Evolutionary conservation across 768 basidiomycete species (phyloP).

Genomic region (Leccinum imitatum): DNA sequence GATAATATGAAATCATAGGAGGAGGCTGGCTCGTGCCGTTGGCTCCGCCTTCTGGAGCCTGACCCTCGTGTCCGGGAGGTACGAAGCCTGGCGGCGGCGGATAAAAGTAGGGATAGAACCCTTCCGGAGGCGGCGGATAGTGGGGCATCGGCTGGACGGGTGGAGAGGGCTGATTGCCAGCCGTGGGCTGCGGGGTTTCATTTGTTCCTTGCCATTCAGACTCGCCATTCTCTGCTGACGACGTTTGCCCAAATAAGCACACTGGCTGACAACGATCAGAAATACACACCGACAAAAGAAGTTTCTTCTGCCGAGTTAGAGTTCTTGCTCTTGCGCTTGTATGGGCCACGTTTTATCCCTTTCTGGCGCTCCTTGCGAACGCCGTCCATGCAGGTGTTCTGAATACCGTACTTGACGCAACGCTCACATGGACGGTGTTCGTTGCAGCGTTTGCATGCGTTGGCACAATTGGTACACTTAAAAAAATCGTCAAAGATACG

Average conservation of each 20-base stretch:
- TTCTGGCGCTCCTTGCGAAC: constrained; percentile 65
- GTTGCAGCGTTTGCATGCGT: constrained; percentile 57
- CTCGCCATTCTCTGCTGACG: constrained; percentile 27
- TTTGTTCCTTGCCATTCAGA: constrained; percentile 34
- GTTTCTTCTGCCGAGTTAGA: constrained; percentile 18
- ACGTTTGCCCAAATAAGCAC: constrained; percentile 17
- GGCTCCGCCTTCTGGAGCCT: constrained; percentile 31
- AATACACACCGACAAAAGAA: constrained; percentile 23
- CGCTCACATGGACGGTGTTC: constrained; percentile 62
- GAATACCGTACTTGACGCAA: constrained; percentile 62
- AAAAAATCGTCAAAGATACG: constrained; percentile 2
- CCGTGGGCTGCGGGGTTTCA: constrained; percentile 18
- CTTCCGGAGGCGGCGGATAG: constrained; percentile 40
- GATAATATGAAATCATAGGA: no score
- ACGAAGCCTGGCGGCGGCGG: constrained; percentile 43
- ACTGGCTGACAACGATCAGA: constrained; percentile 5
- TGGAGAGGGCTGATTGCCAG: constrained; percentile 23
- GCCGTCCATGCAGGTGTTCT: constrained; percentile 57
- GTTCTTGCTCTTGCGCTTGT: constrained; percentile 50
- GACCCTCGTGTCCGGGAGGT: constrained; percentile 38
- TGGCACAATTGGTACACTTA: constrained; percentile 57
- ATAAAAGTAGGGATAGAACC: constrained; percentile 45
- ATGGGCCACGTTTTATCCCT: constrained; percentile 56
- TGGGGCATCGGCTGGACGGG: constrained; percentile 27
- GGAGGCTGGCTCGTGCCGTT: constrained; percentile 32